Evolutionary conservation across 2,329 filamentous ascomycete species (phyloP), one percentile per base, ranked within the genome.

Genomic region (Claviceps capensis): DNA sequence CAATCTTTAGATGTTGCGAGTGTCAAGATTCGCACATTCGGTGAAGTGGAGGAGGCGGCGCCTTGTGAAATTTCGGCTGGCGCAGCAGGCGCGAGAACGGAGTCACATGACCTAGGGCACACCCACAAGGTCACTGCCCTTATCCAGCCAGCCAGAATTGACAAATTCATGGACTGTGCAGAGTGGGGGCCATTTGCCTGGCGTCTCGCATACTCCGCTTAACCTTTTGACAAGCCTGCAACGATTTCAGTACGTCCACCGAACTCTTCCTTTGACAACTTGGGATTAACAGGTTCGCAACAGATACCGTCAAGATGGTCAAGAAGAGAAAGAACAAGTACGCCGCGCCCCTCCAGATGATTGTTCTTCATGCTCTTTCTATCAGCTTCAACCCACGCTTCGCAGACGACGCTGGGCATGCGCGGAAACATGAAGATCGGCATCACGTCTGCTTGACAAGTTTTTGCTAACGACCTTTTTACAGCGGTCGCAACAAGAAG

Each of bases 401-500:
- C 11, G 13, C 19, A 41, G 55, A 55, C 54, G 53, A 58, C 43
- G 53, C 52, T 59, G 56, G 49, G 40, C 7, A 17, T 49, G 48
- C 45, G 42, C 45, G 43, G 42, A 46, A 43, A 30, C 5, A 11
- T 8, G 43, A 17, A 3, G 14, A 14, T 3, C 45, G 23, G 16
- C 26, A 42, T 46, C 23, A 26, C 34, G 45, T 40, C 37, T 52
- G 37, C 42, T 4, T 3, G 30, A 50, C 47, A 59, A 47, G 52
- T 55, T 16, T 19, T 46, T 47, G 58, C 59, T 62, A 58, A 63
- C 50, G 54, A 9, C 13, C 49, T 55, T 26, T 51, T 55, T 49
- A 51, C 72, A 94, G 87, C 81, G 91, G 91, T 75, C 89, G 91
- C 74, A 96, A 97, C 87, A 96, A 96, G 89, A 95, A 95, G 78